Evolutionary conservation across 208 protist genomes (phyloP), one percentile per base, ranked within the genome.

Genomic region (Wallacemonas collosoma): DNA sequence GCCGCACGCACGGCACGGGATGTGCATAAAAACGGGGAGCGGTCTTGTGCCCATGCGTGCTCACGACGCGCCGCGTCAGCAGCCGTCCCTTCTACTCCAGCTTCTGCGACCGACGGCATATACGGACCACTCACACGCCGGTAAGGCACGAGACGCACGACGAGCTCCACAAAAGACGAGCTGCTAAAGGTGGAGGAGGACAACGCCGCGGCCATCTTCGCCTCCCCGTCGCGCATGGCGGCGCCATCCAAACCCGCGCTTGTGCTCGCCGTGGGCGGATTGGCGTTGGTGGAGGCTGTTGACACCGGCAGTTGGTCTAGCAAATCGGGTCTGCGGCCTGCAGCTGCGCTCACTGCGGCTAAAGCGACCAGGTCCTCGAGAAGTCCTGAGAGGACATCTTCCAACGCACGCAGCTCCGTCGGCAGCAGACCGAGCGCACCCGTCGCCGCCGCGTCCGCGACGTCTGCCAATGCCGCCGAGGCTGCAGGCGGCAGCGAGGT

Each of bases 311-410:
- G 26, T 9, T 2, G 56, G 15, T 62, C 56, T 0, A 62, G 56
- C 8, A 62, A 11, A 15, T 65, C 60, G 3, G 60, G 60, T 12
- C 17, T 38, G 7, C 12, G 12, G 40, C 60, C 12, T 12, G 50
- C 15, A 38, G 39, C 40, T 6, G 60, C 60, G 39, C 60, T 50
- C 3, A 65, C 40, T 3, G 60, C 60, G n/a, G 60, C 38, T 1
- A 38, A 1, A 9, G 60, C 60, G 36, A 57, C n/a, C 7, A 71
- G 39, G 39, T 71, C 51, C 51, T 71, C 66, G 40, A 71, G 47
- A 15, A 71, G 36, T 0, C 66, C 51, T 3, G n/a, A 7, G n/a
- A 71, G 66, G 7, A 61, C 66, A 15, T 44, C 51, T 9, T 71
- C 39, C 39, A 71, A 53, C 11, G 47, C 11, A 51, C 66, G 66